These are phyloP conservation scores for Heracleum sosnowskyi DNA, from an alignment of 129 eudicot genomes.

Conservation along the genomic window DNA sequence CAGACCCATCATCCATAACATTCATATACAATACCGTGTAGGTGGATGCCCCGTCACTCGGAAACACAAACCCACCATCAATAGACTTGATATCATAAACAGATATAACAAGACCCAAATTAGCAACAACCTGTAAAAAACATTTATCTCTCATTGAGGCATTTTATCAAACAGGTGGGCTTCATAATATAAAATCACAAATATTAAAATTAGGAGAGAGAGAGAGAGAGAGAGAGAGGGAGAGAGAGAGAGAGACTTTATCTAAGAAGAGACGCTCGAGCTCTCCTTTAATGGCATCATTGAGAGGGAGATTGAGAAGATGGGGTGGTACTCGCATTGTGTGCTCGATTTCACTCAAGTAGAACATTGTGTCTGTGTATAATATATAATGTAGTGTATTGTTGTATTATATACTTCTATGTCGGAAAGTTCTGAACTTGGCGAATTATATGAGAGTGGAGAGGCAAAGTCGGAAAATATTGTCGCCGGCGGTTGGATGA, in stretches of 20 bases:
- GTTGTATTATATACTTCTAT: too few relatives aligned
- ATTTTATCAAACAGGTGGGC: not conserved
- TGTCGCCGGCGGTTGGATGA: not conserved
- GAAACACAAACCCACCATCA: constrained; percentile 63
- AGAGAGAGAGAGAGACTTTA: constrained; percentile 37
- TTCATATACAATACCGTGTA: constrained; percentile 47
- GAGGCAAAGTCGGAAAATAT: not conserved
- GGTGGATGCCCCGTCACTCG: constrained; percentile 80
- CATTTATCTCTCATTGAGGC: not conserved
- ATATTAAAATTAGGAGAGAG: not conserved
- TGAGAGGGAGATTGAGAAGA: constrained; percentile 54
- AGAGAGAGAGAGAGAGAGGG: not conserved
- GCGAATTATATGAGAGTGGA: not conserved
- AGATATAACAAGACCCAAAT: constrained; percentile 67
- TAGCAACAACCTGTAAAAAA: constrained; percentile 46
- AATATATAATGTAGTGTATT: not conserved
- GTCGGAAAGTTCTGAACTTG: not conserved
- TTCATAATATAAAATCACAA: not conserved
- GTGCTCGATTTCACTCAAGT: constrained; percentile 67
- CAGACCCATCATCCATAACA: not conserved
- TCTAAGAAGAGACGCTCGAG: constrained; percentile 75
- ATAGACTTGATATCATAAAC: constrained; percentile 68
- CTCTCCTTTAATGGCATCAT: constrained; percentile 62
- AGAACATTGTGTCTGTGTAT: constrained; percentile 46
- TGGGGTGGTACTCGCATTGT: constrained; percentile 59